These are phyloP conservation scores for Exophiala sp. DNA, from an alignment of 2,329 filamentous ascomycete species.

Conservation along the genomic window DNA sequence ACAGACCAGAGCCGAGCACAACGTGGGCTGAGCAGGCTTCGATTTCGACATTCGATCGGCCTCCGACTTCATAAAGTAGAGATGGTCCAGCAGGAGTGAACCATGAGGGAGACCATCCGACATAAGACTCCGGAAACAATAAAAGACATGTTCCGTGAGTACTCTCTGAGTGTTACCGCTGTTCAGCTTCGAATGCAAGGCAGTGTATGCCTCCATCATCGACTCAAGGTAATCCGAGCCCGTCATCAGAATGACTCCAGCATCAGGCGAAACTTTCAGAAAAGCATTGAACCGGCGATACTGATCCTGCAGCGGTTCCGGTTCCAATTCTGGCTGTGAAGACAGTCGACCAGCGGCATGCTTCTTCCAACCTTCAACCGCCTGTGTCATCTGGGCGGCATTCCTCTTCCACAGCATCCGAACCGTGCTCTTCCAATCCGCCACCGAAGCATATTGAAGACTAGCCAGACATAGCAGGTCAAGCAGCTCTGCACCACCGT, in stretches of 20 bases:
- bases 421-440: conserved; percentile 20
- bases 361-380: conserved; percentile 16
- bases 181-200: conserved; percentile 48
- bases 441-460: conserved; percentile 11
- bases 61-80: conserved; percentile 71
- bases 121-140: conserved; percentile 66
- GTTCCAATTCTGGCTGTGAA: conserved; percentile 20
- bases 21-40: conserved; percentile 45
- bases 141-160: conserved; percentile 66
- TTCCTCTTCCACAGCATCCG: conserved; percentile 19
- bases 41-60: conserved; percentile 55
- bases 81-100: conserved; percentile 71
- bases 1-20: conserved; percentile 77
- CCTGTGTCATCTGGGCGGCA: conserved; percentile 13
- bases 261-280: conserved; percentile 38
- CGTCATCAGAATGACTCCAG: conserved; percentile 61
- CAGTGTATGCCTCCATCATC: conserved; percentile 46
- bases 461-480: conserved; percentile 19
- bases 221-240: conserved; percentile 85
- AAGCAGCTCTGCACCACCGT: conserved; percentile 10
- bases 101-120: conserved; percentile 62
- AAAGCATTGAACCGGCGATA: conserved; percentile 37
- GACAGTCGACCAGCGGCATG: conserved; percentile 12
- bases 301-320: conserved; percentile 26
- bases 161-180: conserved; percentile 52